Evolutionary conservation across 2,329 filamentous ascomycete species (phyloP), one percentile per base, ranked within the genome.

Genomic region (Fusarium sulawesiense): DNA sequence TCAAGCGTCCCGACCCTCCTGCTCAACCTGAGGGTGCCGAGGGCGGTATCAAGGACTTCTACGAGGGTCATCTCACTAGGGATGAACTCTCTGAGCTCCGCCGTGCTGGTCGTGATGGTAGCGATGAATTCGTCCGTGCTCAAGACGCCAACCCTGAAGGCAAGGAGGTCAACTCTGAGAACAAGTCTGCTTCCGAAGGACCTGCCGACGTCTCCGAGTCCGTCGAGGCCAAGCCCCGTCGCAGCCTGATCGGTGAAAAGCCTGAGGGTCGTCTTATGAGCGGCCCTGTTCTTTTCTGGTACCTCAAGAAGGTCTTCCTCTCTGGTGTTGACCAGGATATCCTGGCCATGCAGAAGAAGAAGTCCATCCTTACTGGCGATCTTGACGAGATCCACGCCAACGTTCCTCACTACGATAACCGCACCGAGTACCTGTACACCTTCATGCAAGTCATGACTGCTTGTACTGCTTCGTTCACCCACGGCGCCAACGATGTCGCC

Each of bases 11-110:
- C 3, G 75, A 80, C 1, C 78, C 80, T 0, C 81, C 83, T 6
- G 75, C 80, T 68, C 92, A 94, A 82, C 91, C 89, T 20, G 87
- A 93, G 80, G 91, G 91, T 10, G 79, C 89, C 10, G 91, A 91
- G 5, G 79, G 79, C 51, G 80, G 76, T 10, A 80, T 89, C 40
- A 80, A 82, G 58, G 81, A 89, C 74, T 89, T 86, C 75, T 89
- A 89, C 76, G 82, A 80, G 50, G 87, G 87, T 3, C 86, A 87
- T 53, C 74, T 86, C 13, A 88, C 86, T 16, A 80, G 78, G 4
- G 86, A 87, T 8, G 80, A 88, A 72, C 82, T 89, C 7, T 79
- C 81, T 0, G 78, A 80, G 1, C 78, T 76, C 4, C 75, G 77
- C 6, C 82, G 80, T 23, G 80, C 78, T 0, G 76, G 75, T 7